These are phyloP conservation scores for Arachis hypogaea DNA, from an alignment of 306 rosid species.

Conservation along the genomic window DNA sequence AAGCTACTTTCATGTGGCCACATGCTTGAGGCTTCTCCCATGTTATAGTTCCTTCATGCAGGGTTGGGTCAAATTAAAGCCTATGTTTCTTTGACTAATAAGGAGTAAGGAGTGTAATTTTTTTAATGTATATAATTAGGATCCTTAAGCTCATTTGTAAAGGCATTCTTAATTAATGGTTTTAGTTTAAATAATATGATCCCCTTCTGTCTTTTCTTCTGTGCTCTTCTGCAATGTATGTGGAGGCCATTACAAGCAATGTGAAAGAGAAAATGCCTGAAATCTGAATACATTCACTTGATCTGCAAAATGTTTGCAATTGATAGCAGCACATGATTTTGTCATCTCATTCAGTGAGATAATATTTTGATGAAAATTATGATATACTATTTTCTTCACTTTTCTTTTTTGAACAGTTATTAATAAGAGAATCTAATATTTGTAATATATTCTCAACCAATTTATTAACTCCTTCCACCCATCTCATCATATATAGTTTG, in stretches of 20 bases:
- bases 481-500: neutral
- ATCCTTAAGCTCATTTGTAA: slow-evolving; percentile 44
- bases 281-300: slow-evolving; percentile 25
- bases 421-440: slow-evolving; percentile 12
- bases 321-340: slow-evolving; percentile 36
- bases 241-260: slow-evolving; percentile 26
- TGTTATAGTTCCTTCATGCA: slow-evolving; percentile 67
- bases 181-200: slow-evolving; percentile 31
- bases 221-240: slow-evolving; percentile 41
- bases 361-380: too few species aligned
- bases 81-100: slow-evolving; percentile 61
- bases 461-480: neutral
- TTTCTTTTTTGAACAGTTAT: neutral
- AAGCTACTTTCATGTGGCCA: slow-evolving; percentile 89
- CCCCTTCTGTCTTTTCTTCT: slow-evolving; percentile 40
- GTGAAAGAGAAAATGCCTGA: slow-evolving; percentile 17
- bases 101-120: neutral
- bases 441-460: neutral
- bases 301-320: slow-evolving; percentile 33
- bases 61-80: slow-evolving; percentile 56
- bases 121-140: slow-evolving; percentile 27
- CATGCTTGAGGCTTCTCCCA: slow-evolving; percentile 79
- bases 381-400: too few species aligned
- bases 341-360: slow-evolving; percentile 29
- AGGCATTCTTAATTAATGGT: slow-evolving; percentile 16